phyloP scores from a whole-genome alignment of 139 green algal species.

The Chlamydomonas applanata region DNA sequence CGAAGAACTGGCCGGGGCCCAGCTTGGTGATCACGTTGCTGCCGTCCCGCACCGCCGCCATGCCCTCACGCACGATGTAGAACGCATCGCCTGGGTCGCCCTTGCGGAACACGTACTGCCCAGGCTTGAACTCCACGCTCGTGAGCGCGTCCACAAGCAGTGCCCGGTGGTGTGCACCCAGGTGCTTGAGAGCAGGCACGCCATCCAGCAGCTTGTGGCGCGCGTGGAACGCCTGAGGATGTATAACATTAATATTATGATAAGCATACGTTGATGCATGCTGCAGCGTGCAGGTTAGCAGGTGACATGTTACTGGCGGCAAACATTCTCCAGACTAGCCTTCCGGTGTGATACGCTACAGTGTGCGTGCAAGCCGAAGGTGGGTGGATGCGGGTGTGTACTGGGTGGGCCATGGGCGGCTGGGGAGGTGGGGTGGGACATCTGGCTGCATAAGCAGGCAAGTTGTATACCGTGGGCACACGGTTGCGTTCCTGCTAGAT shows the following conservation, averaged over 20 bases:
- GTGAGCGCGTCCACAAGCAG: constrained; percentile 75
- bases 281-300: background rate
- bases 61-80: constrained; percentile 72
- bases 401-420: too few species aligned
- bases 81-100: constrained; percentile 58
- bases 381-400: too few species aligned
- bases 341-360: too few species aligned
- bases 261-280: too few species aligned
- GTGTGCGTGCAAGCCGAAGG: too few species aligned
- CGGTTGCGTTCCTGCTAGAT: too few species aligned
- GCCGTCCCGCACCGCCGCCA: constrained; percentile 51
- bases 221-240: constrained; percentile 25
- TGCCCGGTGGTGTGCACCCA: constrained; percentile 66
- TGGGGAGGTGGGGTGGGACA: too few species aligned
- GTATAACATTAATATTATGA: too few species aligned
- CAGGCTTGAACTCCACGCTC: constrained; percentile 40
- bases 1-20: constrained; percentile 67
- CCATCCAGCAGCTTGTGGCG: constrained; percentile 58
- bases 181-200: constrained; percentile 69
- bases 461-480: too few species aligned
- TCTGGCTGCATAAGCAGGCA: too few species aligned
- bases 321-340: too few species aligned
- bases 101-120: constrained; percentile 55
- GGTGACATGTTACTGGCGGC: background rate
- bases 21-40: constrained; percentile 39